Conservation (phyloP, 2,329 filamentous ascomycete genomes). For the Tolypocladium nubicola region DNA sequence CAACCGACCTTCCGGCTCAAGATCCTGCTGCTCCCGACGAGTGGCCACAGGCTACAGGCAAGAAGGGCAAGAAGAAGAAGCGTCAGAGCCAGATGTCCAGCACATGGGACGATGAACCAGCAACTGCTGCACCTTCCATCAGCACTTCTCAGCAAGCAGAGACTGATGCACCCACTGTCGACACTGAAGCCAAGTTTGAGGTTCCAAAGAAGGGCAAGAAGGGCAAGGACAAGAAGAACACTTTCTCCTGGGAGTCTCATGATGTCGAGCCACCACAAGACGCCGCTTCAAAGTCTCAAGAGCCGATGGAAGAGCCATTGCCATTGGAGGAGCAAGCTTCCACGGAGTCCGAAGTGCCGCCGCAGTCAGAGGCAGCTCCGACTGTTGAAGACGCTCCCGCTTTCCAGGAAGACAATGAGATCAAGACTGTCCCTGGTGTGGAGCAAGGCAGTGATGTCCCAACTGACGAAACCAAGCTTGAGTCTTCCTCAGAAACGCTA, state of each 20-base stretch:
- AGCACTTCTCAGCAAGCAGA: not conserved
- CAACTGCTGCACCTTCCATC: not conserved
- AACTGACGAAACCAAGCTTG: not conserved
- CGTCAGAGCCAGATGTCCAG: not conserved
- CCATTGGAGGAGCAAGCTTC: not conserved
- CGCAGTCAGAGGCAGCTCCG: not conserved
- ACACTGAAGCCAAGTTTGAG: constrained; percentile 1
- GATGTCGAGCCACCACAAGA: not conserved
- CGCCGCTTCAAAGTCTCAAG: not conserved
- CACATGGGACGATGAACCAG: not conserved
- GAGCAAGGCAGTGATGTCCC: not conserved
- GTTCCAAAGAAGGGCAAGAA: constrained; percentile 4
- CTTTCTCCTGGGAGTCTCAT: constrained; percentile 1
- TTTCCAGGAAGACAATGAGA: not conserved
- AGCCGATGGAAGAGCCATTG: not conserved
- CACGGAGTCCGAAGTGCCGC: not conserved
- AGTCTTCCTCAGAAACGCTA: not conserved
- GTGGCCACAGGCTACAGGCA: constrained; percentile 1
- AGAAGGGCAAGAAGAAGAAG: constrained; percentile 9
- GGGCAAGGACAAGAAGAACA: constrained; percentile 11
- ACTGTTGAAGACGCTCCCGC: not conserved
- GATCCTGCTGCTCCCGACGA: not conserved
- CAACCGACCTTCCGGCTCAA: not conserved
- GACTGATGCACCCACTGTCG: not conserved
- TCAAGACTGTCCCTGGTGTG: not conserved